Conservation (phyloP, 169 alveolate genomes). For the Ichthyophthirius multifiliis region DNA sequence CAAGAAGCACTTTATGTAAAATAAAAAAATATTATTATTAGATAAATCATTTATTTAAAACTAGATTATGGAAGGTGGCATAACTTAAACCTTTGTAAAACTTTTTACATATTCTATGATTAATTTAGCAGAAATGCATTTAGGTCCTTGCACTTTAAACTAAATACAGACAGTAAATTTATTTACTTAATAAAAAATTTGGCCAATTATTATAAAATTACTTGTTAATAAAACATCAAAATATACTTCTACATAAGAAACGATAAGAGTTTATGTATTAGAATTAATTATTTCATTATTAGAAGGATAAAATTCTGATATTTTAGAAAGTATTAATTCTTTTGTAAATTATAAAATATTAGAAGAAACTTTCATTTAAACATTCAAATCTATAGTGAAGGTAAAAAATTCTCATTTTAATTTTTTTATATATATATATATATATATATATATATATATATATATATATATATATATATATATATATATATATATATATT, state of each 20-base stretch:
- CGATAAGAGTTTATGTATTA: not conserved
- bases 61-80: not conserved
- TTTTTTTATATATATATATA: not conserved
- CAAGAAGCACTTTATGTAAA: not conserved
- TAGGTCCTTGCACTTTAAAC: constrained; percentile 1
- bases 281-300: not conserved
- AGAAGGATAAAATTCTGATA: not conserved
- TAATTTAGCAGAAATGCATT: constrained; percentile 9
- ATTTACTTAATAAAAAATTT: not conserved
- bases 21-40: no score
- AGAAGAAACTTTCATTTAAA: not conserved
- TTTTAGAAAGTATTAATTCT: not conserved
- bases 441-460: no score
- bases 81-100: not conserved
- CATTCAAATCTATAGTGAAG: not conserved
- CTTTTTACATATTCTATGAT: not conserved
- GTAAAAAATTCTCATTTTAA: not conserved
- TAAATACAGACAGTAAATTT: not conserved
- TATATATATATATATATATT: not conserved
- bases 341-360: not conserved
- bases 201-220: not conserved
- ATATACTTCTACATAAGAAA: not conserved
- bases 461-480: no score
- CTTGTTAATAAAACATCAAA: not conserved
- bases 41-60: no score